Evolutionary conservation across 2,329 filamentous ascomycete genomes (phyloP).

Genomic region (Exutisphaerella laricina): DNA sequence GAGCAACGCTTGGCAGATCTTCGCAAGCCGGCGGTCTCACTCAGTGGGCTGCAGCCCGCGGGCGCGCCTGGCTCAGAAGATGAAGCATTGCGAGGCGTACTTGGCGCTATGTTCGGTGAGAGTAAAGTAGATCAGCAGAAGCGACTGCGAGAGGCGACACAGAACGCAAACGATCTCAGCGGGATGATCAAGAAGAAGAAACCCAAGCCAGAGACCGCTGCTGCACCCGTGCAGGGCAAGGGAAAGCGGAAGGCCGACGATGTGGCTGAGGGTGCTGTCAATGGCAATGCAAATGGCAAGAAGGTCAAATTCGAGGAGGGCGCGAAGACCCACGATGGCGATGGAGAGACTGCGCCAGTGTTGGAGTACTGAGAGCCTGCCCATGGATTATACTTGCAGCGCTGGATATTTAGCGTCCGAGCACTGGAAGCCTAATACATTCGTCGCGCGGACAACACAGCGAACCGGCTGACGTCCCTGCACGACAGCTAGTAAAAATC

Average conservation of each 20-base stretch:
- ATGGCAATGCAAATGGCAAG: conserved; percentile 20
- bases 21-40: conserved; percentile 55
- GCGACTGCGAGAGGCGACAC: conserved; percentile 65
- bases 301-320: conserved; percentile 24
- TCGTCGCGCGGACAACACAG: too few relatives aligned
- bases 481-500: too few relatives aligned
- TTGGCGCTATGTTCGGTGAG: conserved; percentile 60
- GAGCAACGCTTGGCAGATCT: conserved; percentile 69
- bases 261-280: conserved; percentile 3
- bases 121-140: conserved; percentile 56
- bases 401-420: not conserved
- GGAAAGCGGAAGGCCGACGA: conserved; percentile 29
- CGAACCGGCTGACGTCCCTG: too few relatives aligned
- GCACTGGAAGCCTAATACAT: too few relatives aligned
- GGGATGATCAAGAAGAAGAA: conserved; percentile 67
- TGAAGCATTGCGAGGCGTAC: conserved; percentile 53
- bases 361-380: not conserved
- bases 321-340: not conserved
- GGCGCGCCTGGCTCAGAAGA: conserved; percentile 39
- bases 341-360: conserved; percentile 2
- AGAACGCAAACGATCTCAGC: conserved; percentile 66
- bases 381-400: not conserved
- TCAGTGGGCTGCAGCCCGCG: conserved; percentile 42
- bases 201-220: conserved; percentile 16
- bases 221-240: conserved; percentile 21